Conservation (phyloP, 208 protist genomes). For the Trypanosomatidae sp. region DNA sequence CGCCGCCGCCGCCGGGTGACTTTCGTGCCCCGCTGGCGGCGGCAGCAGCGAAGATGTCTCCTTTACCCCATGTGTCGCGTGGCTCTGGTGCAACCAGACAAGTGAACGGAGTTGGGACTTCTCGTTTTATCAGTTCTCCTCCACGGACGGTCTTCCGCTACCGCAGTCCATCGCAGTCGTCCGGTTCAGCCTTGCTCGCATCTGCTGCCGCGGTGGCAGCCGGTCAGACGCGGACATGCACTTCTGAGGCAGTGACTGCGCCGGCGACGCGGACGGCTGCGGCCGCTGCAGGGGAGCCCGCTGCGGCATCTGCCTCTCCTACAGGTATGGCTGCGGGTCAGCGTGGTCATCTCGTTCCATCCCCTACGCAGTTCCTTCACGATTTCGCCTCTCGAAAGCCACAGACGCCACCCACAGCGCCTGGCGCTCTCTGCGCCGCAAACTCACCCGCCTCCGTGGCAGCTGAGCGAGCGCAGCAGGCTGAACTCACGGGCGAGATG, state of each 20-base stretch:
- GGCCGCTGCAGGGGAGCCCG: background rate
- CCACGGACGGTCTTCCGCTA: constrained; percentile 43
- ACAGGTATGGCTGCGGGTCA: background rate
- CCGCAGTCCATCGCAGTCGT: constrained; percentile 14
- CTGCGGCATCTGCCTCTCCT: background rate
- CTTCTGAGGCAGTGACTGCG: background rate
- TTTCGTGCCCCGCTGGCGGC: background rate
- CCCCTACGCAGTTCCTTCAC: constrained; percentile 29
- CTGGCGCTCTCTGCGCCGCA: background rate
- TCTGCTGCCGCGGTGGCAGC: constrained; percentile 3
- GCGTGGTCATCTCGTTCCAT: constrained; percentile 18
- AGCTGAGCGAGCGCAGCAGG: constrained; percentile 6
- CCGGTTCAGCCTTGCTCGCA: background rate
- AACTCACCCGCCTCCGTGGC: background rate
- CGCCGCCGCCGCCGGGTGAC: background rate
- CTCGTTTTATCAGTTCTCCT: constrained; percentile 18
- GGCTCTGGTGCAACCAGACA: background rate
- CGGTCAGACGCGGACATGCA: background rate
- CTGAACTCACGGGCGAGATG: constrained; percentile 12
- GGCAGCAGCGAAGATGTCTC: background rate
- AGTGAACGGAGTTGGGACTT: background rate
- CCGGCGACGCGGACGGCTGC: background rate
- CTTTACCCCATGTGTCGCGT: background rate
- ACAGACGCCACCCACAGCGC: background rate
- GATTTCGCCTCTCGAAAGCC: constrained; percentile 7